phyloP scores from a whole-genome alignment of 2,329 filamentous ascomycete species.

The Xylaria sp. region DNA sequence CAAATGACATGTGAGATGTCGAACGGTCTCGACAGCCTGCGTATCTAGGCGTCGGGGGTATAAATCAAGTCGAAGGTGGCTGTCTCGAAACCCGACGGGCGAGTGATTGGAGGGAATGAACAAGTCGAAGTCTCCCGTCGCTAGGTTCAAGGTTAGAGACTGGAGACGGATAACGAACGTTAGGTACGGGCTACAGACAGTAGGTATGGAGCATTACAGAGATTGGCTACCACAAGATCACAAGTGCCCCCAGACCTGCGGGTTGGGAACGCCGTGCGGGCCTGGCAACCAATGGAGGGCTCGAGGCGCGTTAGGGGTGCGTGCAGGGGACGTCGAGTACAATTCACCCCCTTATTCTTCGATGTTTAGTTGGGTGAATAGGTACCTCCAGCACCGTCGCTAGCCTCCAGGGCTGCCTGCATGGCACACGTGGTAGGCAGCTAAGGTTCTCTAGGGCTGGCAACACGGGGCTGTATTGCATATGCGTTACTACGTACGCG shows the following conservation, averaged over 20 bases:
- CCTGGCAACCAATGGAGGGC: background rate
- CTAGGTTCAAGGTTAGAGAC: background rate
- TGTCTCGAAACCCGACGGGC: no score
- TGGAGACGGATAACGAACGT: conserved; percentile 10
- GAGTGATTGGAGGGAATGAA: background rate
- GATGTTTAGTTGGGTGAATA: no score
- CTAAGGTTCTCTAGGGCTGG: no score
- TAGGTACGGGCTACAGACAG: conserved; percentile 13
- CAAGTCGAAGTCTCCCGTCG: background rate
- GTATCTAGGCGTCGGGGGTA: background rate
- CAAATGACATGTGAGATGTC: background rate
- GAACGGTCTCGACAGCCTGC: background rate
- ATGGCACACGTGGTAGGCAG: no score
- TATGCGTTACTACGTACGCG: no score
- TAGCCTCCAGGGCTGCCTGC: no score
- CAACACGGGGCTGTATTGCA: no score
- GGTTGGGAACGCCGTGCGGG: conserved; percentile 12
- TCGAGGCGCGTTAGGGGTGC: background rate
- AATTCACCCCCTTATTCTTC: background rate
- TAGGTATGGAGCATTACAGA: conserved; percentile 12
- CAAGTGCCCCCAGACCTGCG: conserved; percentile 11
- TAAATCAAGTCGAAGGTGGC: background rate
- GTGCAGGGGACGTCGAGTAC: background rate
- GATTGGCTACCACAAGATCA: conserved; percentile 28
- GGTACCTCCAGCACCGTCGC: no score